Conservation (phyloP, 1,284 basidiomycete genomes). For the Microbotryomycetes sp. region DNA sequence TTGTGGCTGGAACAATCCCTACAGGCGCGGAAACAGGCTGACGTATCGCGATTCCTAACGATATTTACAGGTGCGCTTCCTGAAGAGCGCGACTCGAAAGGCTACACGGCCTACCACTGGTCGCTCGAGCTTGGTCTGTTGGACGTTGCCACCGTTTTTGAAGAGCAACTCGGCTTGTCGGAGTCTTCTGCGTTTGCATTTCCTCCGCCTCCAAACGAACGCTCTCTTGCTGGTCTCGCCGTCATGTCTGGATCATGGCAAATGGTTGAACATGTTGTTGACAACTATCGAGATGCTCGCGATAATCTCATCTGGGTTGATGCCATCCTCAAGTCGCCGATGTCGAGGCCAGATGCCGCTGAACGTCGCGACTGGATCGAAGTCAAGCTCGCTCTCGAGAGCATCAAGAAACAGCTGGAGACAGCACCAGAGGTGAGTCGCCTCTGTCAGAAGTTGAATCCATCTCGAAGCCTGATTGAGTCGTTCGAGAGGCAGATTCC, state of each 20-base stretch:
- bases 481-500: too few species aligned
- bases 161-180: background rate
- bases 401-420: background rate
- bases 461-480: too few species aligned
- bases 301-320: background rate
- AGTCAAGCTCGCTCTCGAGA: background rate
- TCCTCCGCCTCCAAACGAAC: background rate
- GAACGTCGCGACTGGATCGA: background rate
- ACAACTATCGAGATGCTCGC: background rate
- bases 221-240: background rate
- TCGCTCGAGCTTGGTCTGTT: conserved; percentile 51
- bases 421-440: background rate
- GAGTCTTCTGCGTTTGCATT: background rate
- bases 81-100: conserved; percentile 57
- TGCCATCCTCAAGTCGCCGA: background rate
- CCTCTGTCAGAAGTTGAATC: too few species aligned
- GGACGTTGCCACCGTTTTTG: background rate
- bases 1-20: too few species aligned
- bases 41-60: conserved; percentile 29
- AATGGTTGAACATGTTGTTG: background rate
- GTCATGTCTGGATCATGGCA: background rate
- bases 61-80: conserved; percentile 55
- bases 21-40: too few species aligned
- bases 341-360: background rate
- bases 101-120: conserved; percentile 58